Conservation (phyloP, 2,329 filamentous ascomycete species). For the Verruconis gallopava region DNA sequence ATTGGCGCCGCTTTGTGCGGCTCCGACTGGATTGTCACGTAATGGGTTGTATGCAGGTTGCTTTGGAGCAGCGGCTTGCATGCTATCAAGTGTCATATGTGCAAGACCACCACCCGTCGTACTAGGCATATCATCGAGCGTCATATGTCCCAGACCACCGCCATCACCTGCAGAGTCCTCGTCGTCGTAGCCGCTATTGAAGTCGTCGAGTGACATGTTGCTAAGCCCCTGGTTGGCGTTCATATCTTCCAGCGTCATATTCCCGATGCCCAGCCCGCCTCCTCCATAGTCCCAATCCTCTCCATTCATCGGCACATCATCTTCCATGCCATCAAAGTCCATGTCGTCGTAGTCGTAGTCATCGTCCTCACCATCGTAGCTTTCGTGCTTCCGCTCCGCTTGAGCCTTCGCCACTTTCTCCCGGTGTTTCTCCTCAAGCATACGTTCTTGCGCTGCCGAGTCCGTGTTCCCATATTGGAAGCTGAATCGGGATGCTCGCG, state of each 20-base stretch:
- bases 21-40: neutral
- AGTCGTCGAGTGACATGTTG: neutral
- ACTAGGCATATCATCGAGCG: slow-evolving; percentile 4
- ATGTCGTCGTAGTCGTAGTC: slow-evolving; percentile 21
- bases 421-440: slow-evolving; percentile 60
- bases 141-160: neutral
- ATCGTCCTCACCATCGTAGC: slow-evolving; percentile 16
- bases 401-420: slow-evolving; percentile 49
- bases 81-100: slow-evolving; percentile 1
- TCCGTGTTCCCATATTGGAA: slow-evolving; percentile 67
- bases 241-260: slow-evolving; percentile 6
- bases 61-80: too few relatives aligned
- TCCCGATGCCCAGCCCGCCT: slow-evolving; percentile 5
- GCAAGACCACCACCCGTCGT: neutral
- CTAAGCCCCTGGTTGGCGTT: neutral
- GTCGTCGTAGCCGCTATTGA: neutral
- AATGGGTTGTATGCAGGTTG: neutral
- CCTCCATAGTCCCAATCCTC: slow-evolving; percentile 10
- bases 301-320: slow-evolving; percentile 6
- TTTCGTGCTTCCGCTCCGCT: slow-evolving; percentile 8
- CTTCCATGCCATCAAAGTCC: slow-evolving; percentile 16
- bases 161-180: neutral
- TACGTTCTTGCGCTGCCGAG: slow-evolving; percentile 48
- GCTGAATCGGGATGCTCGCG: slow-evolving; percentile 67
- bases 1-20: too few relatives aligned